Conservation (phyloP, 441 rosid genomes). For the Erodium trifolium region DNA sequence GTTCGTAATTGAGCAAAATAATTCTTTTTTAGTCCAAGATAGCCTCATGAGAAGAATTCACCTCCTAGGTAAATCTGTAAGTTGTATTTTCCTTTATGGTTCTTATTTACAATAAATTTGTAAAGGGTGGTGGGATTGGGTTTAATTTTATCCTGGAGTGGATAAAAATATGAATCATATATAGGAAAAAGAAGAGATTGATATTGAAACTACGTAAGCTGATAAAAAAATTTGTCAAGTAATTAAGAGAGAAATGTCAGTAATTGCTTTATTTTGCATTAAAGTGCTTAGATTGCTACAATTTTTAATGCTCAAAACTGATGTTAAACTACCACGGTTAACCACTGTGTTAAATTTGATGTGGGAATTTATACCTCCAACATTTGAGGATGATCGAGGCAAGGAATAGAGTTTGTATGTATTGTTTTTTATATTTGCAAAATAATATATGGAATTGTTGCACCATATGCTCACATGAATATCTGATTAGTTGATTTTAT, state of each 20-base stretch:
- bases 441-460: background rate
- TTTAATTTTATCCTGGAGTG: background rate
- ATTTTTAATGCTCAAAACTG: background rate
- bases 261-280: background rate
- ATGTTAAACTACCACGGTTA: background rate
- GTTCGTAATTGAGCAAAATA: background rate
- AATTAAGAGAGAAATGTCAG: background rate
- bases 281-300: background rate
- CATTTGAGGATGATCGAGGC: background rate
- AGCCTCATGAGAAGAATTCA: background rate
- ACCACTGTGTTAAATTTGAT: background rate
- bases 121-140: background rate
- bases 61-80: background rate
- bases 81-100: background rate
- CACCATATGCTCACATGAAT: background rate
- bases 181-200: background rate
- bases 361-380: background rate
- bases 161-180: background rate
- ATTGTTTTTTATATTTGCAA: background rate
- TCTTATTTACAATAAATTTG: background rate
- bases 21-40: background rate
- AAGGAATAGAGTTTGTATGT: background rate
- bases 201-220: background rate
- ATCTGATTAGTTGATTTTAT: conserved; percentile 3
- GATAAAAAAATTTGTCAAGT: background rate